Evolutionary conservation across 768 basidiomycete species (phyloP).

Genomic region (Russula virescens): DNA sequence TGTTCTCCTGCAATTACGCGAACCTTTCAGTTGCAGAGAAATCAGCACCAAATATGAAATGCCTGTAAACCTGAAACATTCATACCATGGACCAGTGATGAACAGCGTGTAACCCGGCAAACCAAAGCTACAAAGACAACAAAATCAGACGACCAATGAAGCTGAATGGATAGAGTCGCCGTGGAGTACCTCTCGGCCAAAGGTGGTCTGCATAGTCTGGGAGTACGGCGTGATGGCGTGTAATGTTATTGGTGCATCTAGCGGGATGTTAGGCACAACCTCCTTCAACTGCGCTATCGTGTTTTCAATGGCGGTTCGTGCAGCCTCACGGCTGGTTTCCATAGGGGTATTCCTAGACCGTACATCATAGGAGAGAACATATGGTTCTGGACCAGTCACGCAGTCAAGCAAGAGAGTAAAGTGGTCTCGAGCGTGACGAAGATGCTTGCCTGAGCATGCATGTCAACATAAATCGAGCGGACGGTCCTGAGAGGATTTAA

Average conservation of each 20-base stretch:
- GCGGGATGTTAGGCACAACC: constrained; percentile 42
- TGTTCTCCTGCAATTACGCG: constrained; percentile 81
- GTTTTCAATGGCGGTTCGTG: constrained; percentile 49
- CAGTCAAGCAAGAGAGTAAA: constrained; percentile 62
- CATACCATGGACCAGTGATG: constrained; percentile 90
- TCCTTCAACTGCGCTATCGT: constrained; percentile 53
- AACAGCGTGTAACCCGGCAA: constrained; percentile 77
- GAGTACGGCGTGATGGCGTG: constrained; percentile 77
- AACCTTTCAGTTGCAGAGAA: constrained; percentile 41
- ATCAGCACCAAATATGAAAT: constrained; percentile 11
- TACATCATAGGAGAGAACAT: constrained; percentile 68
- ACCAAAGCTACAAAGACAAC: constrained; percentile 59
- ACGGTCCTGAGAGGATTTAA: not conserved
- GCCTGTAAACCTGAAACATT: not conserved
- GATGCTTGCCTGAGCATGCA: constrained; percentile 60
- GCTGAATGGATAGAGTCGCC: too few species aligned
- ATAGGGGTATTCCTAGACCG: constrained; percentile 77
- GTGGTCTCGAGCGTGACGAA: constrained; percentile 82
- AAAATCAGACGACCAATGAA: not conserved
- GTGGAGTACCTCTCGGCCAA: constrained; percentile 66
- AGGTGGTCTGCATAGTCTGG: constrained; percentile 71
- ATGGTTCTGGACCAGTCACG: constrained; percentile 40
- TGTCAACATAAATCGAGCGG: not conserved
- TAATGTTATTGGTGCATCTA: constrained; percentile 59
- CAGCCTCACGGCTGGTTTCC: constrained; percentile 62